phyloP scores from a whole-genome alignment of 768 basidiomycete genomes.

The Amanita molliuscula region DNA sequence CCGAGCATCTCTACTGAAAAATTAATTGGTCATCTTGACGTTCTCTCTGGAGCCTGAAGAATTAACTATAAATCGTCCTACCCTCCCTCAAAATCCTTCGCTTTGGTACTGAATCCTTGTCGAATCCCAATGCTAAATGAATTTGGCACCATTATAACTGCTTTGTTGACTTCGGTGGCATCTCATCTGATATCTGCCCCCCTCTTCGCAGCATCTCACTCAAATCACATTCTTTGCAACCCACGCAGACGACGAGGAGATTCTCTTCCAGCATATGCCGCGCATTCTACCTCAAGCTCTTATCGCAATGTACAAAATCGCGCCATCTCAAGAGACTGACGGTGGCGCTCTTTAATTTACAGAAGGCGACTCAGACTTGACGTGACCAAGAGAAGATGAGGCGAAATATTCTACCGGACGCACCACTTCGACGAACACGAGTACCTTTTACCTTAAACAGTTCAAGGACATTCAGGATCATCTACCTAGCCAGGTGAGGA shows the following conservation, averaged over 20 bases:
- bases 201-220: neutral
- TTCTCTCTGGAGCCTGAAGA: neutral
- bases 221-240: neutral
- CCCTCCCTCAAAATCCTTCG: neutral
- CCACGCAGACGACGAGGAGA: neutral
- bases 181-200: neutral
- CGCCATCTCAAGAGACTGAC: neutral
- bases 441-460: too few relatives aligned
- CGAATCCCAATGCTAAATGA: neutral
- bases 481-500: too few relatives aligned
- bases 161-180: neutral
- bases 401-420: too few relatives aligned
- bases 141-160: neutral
- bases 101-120: neutral
- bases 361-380: too few relatives aligned
- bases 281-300: neutral
- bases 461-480: too few relatives aligned
- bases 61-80: neutral
- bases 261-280: neutral
- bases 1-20: neutral
- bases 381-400: too few relatives aligned
- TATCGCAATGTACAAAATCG: neutral
- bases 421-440: too few relatives aligned
- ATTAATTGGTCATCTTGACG: neutral
- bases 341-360: too few relatives aligned